A percentile compares a stretch with the other conserved stretches of the same genome.
phyloP scores from a whole-genome alignment of 208 protist genomes.

The Strigomonas culicis region DNA sequence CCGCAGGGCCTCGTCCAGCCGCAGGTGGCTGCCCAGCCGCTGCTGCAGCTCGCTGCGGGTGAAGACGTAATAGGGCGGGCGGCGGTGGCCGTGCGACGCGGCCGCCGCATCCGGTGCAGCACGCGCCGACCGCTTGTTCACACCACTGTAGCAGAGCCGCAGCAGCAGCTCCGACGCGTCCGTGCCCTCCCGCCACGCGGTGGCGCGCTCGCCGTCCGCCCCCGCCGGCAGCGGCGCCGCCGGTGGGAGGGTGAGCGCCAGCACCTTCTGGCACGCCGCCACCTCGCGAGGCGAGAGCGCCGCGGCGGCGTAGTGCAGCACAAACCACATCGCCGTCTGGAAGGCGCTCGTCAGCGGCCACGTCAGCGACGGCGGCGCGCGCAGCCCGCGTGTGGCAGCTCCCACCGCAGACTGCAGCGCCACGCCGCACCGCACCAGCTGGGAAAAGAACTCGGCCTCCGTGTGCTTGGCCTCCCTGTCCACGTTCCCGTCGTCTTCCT shows the following conservation, averaged over 20 bases:
- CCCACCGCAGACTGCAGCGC: no score
- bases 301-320: constrained; percentile 26
- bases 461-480: neutral
- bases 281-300: neutral
- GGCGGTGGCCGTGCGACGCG: no score
- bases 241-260: neutral
- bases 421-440: no score
- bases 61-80: no score
- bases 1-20: constrained; percentile 34
- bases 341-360: constrained; percentile 48
- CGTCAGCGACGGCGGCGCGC: constrained; percentile 9
- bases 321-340: constrained; percentile 48
- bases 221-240: neutral
- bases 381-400: no score
- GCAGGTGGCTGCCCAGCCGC: constrained; percentile 49
- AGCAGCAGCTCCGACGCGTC: constrained; percentile 63
- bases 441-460: no score
- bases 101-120: no score
- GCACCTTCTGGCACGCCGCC: neutral
- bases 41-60: constrained; percentile 19
- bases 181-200: constrained; percentile 11
- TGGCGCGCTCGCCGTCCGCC: neutral
- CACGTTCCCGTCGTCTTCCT: neutral
- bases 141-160: constrained; percentile 37
- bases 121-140: constrained; percentile 32